Conservation (phyloP, 1,284 basidiomycete genomes). For the Irpex rosettiformis region DNA sequence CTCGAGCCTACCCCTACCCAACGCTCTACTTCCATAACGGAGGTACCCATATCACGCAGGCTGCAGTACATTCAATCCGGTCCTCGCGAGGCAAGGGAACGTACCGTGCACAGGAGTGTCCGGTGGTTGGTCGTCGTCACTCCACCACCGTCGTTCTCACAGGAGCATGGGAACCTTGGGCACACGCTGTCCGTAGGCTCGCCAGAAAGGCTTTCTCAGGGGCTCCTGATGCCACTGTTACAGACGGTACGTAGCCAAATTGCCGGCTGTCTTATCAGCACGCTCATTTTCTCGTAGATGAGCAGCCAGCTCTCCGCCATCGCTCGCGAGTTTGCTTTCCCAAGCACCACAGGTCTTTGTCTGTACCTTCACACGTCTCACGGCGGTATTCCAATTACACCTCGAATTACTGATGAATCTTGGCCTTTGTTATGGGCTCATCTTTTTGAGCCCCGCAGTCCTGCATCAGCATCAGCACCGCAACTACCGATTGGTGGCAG, state of each 20-base stretch:
- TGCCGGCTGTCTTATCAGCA: too few species aligned
- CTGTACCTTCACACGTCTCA: conserved; percentile 67
- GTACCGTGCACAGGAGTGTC: conserved; percentile 39
- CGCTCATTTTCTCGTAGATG: too few species aligned
- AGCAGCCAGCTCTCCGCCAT: conserved; percentile 72
- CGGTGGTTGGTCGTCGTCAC: conserved; percentile 66
- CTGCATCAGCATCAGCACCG: conserved; percentile 24
- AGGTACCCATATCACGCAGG: conserved; percentile 35
- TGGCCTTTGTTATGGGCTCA: conserved; percentile 72
- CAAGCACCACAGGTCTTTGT: conserved; percentile 68
- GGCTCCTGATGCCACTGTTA: conserved; percentile 71
- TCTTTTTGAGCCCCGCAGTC: conserved; percentile 47
- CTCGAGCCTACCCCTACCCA: conserved; percentile 23
- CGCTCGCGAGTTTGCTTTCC: conserved; percentile 76
- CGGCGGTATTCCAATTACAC: conserved; percentile 49
- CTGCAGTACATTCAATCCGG: conserved; percentile 56
- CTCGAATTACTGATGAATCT: conserved; percentile 73
- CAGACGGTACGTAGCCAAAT: conserved; percentile 53
- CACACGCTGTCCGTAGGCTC: conserved; percentile 60
- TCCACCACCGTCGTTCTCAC: conserved; percentile 56
- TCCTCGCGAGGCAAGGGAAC: conserved; percentile 46
- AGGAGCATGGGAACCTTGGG: conserved; percentile 59
- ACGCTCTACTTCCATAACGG: conserved; percentile 15
- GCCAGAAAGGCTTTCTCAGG: conserved; percentile 56
- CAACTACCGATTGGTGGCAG: conserved; percentile 61